phyloP scores from a whole-genome alignment of 176 grass and related monocot species.

The Musa acuminata region DNA sequence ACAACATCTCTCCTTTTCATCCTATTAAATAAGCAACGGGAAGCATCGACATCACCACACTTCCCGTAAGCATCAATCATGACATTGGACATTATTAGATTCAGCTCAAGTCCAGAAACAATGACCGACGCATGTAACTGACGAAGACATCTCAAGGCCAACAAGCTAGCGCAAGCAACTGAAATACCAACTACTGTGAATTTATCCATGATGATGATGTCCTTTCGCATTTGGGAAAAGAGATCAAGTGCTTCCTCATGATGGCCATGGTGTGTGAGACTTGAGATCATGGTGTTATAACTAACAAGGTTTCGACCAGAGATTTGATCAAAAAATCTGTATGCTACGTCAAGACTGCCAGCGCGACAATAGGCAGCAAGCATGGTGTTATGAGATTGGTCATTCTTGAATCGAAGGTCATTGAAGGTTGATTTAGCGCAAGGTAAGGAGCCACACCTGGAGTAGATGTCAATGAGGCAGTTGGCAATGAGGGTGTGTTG shows the following conservation, averaged over 20 bases:
- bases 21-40: conserved; percentile 33
- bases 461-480: conserved; percentile 35
- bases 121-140: conserved; percentile 36
- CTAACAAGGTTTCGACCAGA: conserved; percentile 37
- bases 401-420: conserved; percentile 42
- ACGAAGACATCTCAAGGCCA: conserved; percentile 23
- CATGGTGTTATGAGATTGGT: conserved; percentile 53
- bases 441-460: conserved; percentile 28
- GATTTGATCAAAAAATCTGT: conserved; percentile 41
- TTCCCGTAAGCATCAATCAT: conserved; percentile 70
- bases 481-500: conserved; percentile 55
- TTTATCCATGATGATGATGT: conserved; percentile 28
- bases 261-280: conserved; percentile 27
- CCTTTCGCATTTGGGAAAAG: conserved; percentile 25
- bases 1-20: conserved; percentile 18
- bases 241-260: conserved; percentile 25
- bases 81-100: conserved; percentile 48
- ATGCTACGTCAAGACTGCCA: conserved; percentile 18
- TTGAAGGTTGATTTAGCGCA: conserved; percentile 24
- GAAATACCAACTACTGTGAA: conserved; percentile 45
- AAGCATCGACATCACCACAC: conserved; percentile 26
- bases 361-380: conserved; percentile 20
- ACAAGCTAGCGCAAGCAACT: conserved; percentile 28
- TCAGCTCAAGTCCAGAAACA: conserved; percentile 38
- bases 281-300: conserved; percentile 57